Evolutionary conservation across 106 monocot genomes (phyloP).

Genomic region (Acorus gramineus): DNA sequence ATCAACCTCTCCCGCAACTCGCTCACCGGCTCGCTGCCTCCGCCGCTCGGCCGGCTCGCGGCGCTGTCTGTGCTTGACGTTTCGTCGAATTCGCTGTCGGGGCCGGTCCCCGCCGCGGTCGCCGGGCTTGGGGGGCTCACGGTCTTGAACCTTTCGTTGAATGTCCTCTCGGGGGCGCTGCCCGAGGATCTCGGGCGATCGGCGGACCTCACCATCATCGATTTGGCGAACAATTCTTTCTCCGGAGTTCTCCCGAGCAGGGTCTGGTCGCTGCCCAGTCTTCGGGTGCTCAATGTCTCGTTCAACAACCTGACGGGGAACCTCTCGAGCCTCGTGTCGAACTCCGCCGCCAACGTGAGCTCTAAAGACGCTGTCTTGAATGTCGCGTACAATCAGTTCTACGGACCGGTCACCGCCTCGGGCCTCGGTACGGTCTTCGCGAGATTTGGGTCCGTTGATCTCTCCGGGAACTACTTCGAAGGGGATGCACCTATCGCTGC

Average conservation of each 20-base stretch:
- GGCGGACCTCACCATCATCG: conserved; percentile 8
- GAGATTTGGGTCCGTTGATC: conserved; percentile 21
- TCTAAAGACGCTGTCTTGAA: conserved; percentile 17
- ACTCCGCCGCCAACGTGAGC: conserved; percentile 1
- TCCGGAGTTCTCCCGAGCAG: conserved; percentile 12
- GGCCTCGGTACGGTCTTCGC: conserved; percentile 11
- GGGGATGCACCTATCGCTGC: conserved; percentile 19
- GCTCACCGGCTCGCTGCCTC: conserved; percentile 33
- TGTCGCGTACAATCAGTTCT: conserved; percentile 57
- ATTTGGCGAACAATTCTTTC: conserved; percentile 15
- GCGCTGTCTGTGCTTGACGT: conserved; percentile 13
- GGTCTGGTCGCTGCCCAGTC: conserved; percentile 10
- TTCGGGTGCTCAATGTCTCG: conserved; percentile 29
- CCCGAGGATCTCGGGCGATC: conserved; percentile 13
- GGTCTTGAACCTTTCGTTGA: conserved; percentile 19
- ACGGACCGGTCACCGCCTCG: conserved; percentile 27
- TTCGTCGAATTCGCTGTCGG: conserved; percentile 20
- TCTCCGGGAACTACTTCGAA: conserved; percentile 69
- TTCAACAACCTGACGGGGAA: conserved; percentile 25
- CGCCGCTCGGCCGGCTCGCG: conserved; percentile 6
- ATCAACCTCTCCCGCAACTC: conserved; percentile 33
- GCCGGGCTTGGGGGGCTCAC: conserved; percentile 14
- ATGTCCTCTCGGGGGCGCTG: conserved; percentile 13
- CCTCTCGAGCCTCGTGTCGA: conserved; percentile 11
- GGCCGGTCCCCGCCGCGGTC: conserved; percentile 22